A percentile compares a stretch with the other conserved stretches of the same genome.
phyloP scores from a whole-genome alignment of 140 eudicot species.

The Cichorium intybus region DNA sequence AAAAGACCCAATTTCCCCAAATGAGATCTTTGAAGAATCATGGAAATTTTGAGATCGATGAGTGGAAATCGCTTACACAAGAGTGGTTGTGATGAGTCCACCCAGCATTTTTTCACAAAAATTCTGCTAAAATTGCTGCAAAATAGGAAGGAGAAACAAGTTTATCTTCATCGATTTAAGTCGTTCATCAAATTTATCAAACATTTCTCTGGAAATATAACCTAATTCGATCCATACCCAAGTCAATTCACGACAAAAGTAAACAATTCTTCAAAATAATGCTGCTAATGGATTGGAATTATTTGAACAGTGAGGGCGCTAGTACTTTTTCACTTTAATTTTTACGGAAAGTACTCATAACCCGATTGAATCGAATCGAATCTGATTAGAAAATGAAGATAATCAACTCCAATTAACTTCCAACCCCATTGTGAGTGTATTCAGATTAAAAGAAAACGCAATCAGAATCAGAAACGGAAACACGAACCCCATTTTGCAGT shows the following conservation, averaged over 20 bases:
- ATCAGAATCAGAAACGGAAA: constrained; percentile 3
- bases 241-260: constrained; percentile 5
- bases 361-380: constrained; percentile 16
- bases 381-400: not conserved
- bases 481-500: not conserved
- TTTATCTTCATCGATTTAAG: not conserved
- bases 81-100: constrained; percentile 54
- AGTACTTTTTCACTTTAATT: not conserved
- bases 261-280: not conserved
- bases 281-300: not conserved
- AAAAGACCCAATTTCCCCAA: constrained; percentile 14
- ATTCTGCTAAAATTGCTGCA: constrained; percentile 6
- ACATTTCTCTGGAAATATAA: not conserved
- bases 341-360: not conserved
- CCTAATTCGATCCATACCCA: constrained; percentile 24
- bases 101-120: constrained; percentile 50
- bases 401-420: constrained; percentile 5
- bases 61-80: constrained; percentile 52
- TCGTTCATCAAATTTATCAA: not conserved
- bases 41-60: not conserved
- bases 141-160: not conserved
- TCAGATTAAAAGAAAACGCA: not conserved
- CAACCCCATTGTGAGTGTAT: not conserved
- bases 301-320: constrained; percentile 1
- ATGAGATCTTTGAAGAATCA: not conserved